Evolutionary conservation across 1,284 basidiomycete species (phyloP), one percentile per base, ranked within the genome.

Genomic region (Ustilago sp.): DNA sequence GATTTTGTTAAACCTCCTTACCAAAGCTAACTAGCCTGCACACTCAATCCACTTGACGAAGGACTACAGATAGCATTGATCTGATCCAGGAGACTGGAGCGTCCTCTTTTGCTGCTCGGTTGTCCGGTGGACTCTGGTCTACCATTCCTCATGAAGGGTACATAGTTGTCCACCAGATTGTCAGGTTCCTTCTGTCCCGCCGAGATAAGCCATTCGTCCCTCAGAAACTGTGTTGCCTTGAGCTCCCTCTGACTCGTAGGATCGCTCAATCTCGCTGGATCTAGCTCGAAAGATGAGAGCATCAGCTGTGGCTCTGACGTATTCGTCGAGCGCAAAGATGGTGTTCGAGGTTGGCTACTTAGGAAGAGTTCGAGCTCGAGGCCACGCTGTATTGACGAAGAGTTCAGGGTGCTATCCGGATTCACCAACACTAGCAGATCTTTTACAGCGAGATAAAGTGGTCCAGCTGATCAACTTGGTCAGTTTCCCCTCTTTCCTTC

Each of bases 191-290:
- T 71, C 36, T 71, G 68, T 11, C 68, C 68, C 2, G 41, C 68
- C 34, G 68, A 61, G 41, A 71, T 71, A 12, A 71, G 68, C 68
- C 68, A 71, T 28, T 71, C 63, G 31, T 71, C 63, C 47, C 68
- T 31, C 9, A 58, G 59, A 35, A 54, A 65, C 28, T 61, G 68
- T 7, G 68, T 71, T 0, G 48, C 50, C n/a, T 65, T 71, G 48
- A 47, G 15, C 19, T 50, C 50, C 4, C 47, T n/a, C 34, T 71
- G 68, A 47, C 36, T 65, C 51, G 63, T 60, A 4, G 63, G 63
- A 32, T 71, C 68, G 43, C 17, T 38, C 3, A 23, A 45, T 32
- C 45, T 57, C 36, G 58, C 59, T 54, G 45, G 59, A 9, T 63
- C 43, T 23, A 74, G 64, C 53, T 63, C 59, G 58, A 65, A 64